Percentiles rank a stretch among this genome's conserved stretches.
Conservation (phyloP, 306 rosid species). For the Cucumis sativus region DNA sequence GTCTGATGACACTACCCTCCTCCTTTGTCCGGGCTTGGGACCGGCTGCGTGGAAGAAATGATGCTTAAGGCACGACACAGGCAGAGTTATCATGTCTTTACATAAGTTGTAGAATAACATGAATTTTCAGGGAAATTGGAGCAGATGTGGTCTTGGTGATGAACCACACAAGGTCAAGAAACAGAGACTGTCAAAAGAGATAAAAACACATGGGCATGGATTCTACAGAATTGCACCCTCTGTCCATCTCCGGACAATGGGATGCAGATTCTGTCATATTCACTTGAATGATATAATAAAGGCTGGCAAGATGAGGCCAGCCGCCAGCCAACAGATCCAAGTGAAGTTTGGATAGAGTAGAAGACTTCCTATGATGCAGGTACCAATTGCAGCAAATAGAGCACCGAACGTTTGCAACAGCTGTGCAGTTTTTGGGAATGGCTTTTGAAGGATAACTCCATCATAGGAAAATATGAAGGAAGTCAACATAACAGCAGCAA, state of each 20-base stretch:
- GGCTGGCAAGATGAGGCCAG: not conserved
- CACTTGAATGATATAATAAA: not conserved
- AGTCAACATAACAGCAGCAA: not conserved
- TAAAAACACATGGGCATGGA: not conserved
- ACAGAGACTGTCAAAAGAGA: not conserved
- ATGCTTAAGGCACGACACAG: conserved; percentile 10
- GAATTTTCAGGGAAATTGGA: not conserved
- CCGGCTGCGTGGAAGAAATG: conserved; percentile 15
- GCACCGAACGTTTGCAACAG: not conserved
- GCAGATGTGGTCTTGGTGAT: not conserved
- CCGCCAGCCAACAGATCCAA: not conserved
- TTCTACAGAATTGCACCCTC: not conserved
- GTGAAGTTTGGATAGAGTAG: not conserved
- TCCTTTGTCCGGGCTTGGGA: conserved; percentile 22
- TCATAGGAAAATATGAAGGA: not conserved
- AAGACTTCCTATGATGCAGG: not conserved
- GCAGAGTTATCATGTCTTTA: conserved; percentile 12
- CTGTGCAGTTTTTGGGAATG: not conserved
- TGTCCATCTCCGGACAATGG: too few relatives aligned
- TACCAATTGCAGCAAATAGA: not conserved
- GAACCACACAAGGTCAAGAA: not conserved
- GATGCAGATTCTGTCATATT: not conserved
- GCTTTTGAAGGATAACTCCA: not conserved
- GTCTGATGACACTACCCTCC: conserved; percentile 12
- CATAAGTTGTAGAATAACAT: not conserved